Evolutionary conservation across 441 rosid species (phyloP), one percentile per base, ranked within the genome.

Genomic region (Erodium texanum): DNA sequence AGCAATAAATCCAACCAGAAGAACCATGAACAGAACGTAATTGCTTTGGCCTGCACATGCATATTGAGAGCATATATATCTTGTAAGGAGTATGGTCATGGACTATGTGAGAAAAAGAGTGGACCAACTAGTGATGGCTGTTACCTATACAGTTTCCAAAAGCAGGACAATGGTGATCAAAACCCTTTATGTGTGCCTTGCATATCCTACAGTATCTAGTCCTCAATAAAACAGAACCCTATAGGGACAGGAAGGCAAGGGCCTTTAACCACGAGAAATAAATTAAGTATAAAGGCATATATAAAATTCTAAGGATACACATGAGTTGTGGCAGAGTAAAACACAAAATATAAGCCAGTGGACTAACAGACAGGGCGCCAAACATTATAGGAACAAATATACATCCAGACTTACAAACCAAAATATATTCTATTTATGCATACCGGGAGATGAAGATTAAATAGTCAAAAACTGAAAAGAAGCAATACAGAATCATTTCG

Each of bases 101-200:
- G 59, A 52, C 20, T 52, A 52, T 5, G 59, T 7, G 20, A 52
- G 23, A 5, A 52, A 52, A 52, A 52, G 2, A 52, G 56, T 68
- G 66, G 62, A 66, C 62, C 20, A 14, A 32, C 43, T 7, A 27
- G 34, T n/a, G 3, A 12, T 24, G 62, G 5, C 11, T 34, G 67
- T 72, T 80, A 83, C 89, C 92, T 65, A 87, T 81, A 70, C 92
- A 87, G 68, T 82, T 87, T 64, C 92, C 92, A 82, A 85, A 85
- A 65, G 89, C 89, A 58, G 86, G 86, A 62, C 92, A 87, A 70
- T 87, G 92, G 75, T 87, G 92, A 71, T 85, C 92, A 68, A 82
- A 82, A 27, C 86, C 85, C 71, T 75, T 79, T 18, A 85, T 64
- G 62, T 77, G 68, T 64, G 81, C 77, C 68, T 84, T 71, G 71